Base-by-base conservation (phyloP, 2,329 filamentous ascomycete species). In the Tolypocladium sp. region DNA sequence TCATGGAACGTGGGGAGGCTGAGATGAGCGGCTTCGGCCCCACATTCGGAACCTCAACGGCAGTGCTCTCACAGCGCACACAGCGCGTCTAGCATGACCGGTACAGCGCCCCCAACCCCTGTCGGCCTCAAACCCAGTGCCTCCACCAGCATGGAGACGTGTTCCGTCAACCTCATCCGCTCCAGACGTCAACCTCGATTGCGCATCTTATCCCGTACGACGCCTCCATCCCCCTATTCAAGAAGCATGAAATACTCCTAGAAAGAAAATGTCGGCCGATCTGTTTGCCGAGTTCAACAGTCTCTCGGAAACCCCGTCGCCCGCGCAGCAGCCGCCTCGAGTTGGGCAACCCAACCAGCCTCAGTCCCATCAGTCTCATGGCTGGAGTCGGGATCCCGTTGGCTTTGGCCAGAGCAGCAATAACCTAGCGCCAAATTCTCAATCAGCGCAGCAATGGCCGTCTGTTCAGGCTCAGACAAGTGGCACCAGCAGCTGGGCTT, bases 261-360 rank as follows among this genome's bases (percentile, higher is more conserved):
- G 27, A 9, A 35, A n/a, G 60, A 69, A 41, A 61, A 88, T 87
- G 84, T 88, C 85, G 65, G 82, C 84, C 62, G 84, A 87, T 71
- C 79, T 88, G 59, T 84, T 87, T 67, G 84, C 83, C 58, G 82
- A 84, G 64, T 86, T 88, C 65, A 83, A 81, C 66, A 76, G 74
- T 65, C 74, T 77, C 63, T 76, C 80, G 57, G 71, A 69, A 58
- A 70, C 67, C 61, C 63, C 70, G 60, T 67, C 74, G 37, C 65
- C 67, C 55, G 63, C 66, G 57, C 56, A 54, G 33, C 58, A 65
- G 51, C 64, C 63, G 56, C 38, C 62, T 54, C 58, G 38, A 35
- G 56, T 56, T 22, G 56, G 40, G 35, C 57, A 63, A 33, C 52
- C 62, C 59, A 62, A 58, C 54, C 52, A 57, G 53, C 61, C 58